Evolutionary conservation across 2,329 filamentous ascomycete species (phyloP), one percentile per base, ranked within the genome.

Genomic region (Trichoderma sp.): DNA sequence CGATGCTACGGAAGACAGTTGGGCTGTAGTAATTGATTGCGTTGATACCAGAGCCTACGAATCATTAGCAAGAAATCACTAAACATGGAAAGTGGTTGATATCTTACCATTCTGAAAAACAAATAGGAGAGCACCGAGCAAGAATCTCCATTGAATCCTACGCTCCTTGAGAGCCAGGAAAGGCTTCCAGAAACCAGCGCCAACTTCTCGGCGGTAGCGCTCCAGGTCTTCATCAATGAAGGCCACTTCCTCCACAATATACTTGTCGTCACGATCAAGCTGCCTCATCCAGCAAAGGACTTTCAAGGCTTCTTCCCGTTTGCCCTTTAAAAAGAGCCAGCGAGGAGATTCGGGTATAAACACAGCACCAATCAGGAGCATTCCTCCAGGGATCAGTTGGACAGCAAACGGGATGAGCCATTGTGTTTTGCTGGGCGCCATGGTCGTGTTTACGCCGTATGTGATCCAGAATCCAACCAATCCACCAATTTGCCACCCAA

Each of bases 21-120:
- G 63, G 63, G n/a, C 63, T 65, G 19, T 65, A 65, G 37, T 65
- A 65, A n/a, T 65, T 65, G 52, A 65, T 65, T 27, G 63, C 63
- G 19, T 65, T 65, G 37, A 65, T 65, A n/a, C 63, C 63, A 13
- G 63, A 65, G 10, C 63, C 63, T 65, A 34, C n/a, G 3, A 13
- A 19, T 15, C 13, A 17, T 65, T 35, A 65, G 63, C 10, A 12
- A 35, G 6, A 27, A 25, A 12, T 27, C 13, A 17, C 27, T 2
- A 2, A 4, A n/a, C 4, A 25, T 17, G 6, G 5, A 27, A 13
- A 17, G 13, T 3, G 17, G n/a, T 19, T 34, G 15, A n/a, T 13
- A 13, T 8, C 63, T 65, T 13, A 65, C 63, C 63, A 22, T 65
- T 65, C 19, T 65, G 63, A 15, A 65, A 65, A 22, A 65, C n/a